These are phyloP conservation scores for Polyporus tsugae DNA, from an alignment of 1,284 basidiomycete species.

Conservation along the genomic window DNA sequence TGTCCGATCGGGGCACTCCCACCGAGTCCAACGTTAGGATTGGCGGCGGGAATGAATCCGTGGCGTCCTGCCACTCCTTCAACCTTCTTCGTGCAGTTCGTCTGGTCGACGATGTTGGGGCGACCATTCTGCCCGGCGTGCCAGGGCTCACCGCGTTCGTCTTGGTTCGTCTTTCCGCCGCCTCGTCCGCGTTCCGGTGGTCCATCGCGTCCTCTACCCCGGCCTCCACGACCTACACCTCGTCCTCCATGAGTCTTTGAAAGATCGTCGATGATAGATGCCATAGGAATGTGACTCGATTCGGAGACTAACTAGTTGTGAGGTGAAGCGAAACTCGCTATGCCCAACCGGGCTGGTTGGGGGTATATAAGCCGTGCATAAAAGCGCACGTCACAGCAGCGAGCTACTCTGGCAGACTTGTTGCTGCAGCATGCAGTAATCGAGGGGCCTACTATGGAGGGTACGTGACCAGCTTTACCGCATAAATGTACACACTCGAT, in stretches of 20 bases:
- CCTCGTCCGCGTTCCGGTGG: slow-evolving; percentile 7
- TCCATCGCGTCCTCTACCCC: neutral
- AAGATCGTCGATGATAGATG: neutral
- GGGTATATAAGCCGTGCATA: neutral
- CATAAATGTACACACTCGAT: neutral
- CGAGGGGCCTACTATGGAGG: neutral
- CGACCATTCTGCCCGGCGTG: neutral
- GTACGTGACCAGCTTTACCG: neutral
- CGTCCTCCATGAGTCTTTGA: neutral
- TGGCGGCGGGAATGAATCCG: neutral
- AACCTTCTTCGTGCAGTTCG: neutral
- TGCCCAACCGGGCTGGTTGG: neutral
- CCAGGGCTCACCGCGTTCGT: neutral
- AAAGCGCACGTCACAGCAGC: neutral
- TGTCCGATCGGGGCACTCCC: neutral
- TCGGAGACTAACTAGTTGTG: neutral
- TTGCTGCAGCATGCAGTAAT: neutral
- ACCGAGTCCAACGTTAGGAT: neutral
- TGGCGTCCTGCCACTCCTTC: neutral
- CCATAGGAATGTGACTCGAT: neutral
- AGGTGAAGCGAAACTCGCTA: neutral
- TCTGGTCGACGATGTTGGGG: neutral
- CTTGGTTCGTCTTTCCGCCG: neutral
- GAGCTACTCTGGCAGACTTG: neutral
- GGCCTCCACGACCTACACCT: neutral